Conservation (phyloP, 2,329 filamentous ascomycete genomes). For the Colletotrichum sp. region DNA sequence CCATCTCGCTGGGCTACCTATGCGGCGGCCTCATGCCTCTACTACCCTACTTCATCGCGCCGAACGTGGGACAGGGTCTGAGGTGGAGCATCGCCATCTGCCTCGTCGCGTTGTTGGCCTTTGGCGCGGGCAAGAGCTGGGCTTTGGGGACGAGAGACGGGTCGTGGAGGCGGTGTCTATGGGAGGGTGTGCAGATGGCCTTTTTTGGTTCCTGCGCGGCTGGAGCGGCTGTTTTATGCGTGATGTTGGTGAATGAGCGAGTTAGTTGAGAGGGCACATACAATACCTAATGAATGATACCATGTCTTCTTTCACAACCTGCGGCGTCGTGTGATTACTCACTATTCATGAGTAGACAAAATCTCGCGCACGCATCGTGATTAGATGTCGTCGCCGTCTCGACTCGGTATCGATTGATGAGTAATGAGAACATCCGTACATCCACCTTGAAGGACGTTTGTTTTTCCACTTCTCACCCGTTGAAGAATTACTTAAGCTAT, state of each 20-base stretch:
- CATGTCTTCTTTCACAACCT: background rate
- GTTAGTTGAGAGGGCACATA: background rate
- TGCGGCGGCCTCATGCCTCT: conserved; percentile 67
- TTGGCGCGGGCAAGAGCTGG: conserved; percentile 62
- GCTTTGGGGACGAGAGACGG: conserved; percentile 28
- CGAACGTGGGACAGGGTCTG: conserved; percentile 45
- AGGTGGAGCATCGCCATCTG: conserved; percentile 61
- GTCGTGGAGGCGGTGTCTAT: conserved; percentile 2
- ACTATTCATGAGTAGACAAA: background rate
- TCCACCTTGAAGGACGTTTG: background rate
- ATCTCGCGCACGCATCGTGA: accelerated
- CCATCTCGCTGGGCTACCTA: conserved; percentile 66
- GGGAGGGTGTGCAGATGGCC: conserved; percentile 5
- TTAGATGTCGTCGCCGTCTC: background rate
- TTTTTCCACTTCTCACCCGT: background rate
- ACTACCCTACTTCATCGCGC: conserved; percentile 60
- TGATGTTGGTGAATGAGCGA: background rate
- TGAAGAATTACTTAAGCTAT: background rate
- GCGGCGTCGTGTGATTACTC: background rate
- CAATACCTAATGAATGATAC: background rate
- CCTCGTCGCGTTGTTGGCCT: conserved; percentile 57
- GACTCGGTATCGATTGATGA: background rate
- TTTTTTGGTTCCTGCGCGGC: background rate
- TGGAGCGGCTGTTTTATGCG: background rate
- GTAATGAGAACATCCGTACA: too few species aligned